Evolutionary conservation across 768 basidiomycete species (phyloP), one percentile per base, ranked within the genome.

Genomic region (Baorangia bicolor): DNA sequence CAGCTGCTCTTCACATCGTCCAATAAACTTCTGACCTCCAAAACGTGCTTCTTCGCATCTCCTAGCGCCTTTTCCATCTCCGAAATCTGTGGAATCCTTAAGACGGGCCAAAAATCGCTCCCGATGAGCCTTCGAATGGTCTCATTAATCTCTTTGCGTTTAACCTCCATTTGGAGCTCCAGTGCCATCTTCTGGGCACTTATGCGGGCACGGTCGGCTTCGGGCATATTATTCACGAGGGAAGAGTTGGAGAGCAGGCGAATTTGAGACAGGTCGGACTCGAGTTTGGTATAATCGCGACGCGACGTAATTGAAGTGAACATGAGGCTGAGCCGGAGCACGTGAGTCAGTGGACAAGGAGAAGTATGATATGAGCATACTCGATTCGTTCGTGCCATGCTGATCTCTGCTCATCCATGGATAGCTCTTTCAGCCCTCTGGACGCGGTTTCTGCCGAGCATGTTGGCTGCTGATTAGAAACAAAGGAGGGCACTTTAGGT

Each of bases 331-430:
- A 28, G n/a, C 33, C 25, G 11, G 40, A 48, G 16, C 18, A 35
- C 9, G 30, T 61, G n/a, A 54, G 39, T 41, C 30, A 40, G 38
- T 38, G 38, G 28, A 40, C 20, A 18, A 30, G 30, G 41, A 41
- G 10, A 31, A 41, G 46, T 2, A 40, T 11, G 14, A 48, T n/a
- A 11, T 42, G 44, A 37, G 60, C 77, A 42, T 58, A 78, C 77
- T 72, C 71, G 34, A 79, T 67, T 27, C 77, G 76, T 35, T 73
- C 69, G 34, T 72, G 65, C 77, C 77, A 78, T 40, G 70, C 61
- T 25, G 54, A 59, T n/a, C 66, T 67, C 44, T 72, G 75, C 47
- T 78, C 75, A 4, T 73, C 74, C 21, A 65, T 33, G n/a, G 75
- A 65, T 20, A 69, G 38, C 12, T 62, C 67, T 45, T 67, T 69